phyloP scores from a whole-genome alignment of 2,329 filamentous ascomycete genomes.

The Cladorrhinum sp. region DNA sequence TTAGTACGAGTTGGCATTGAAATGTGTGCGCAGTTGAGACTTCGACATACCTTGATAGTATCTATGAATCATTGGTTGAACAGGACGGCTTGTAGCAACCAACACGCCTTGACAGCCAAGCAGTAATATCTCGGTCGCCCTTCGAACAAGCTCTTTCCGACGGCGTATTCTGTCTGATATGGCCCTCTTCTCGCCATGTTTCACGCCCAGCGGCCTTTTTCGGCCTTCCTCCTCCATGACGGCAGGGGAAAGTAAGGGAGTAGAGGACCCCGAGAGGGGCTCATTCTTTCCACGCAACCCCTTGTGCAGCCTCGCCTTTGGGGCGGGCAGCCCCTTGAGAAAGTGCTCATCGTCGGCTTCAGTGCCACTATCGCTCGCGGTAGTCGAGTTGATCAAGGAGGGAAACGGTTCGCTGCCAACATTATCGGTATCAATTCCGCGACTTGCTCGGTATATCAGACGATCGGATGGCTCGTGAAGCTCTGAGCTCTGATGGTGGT shows the following conservation, averaged over 20 bases:
- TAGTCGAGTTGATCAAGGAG: conserved; percentile 48
- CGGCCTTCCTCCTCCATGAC: conserved; percentile 42
- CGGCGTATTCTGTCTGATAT: conserved; percentile 39
- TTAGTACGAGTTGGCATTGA: conserved; percentile 19
- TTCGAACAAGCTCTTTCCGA: conserved; percentile 50
- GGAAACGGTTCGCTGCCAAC: conserved; percentile 28
- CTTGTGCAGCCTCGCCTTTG: conserved; percentile 70
- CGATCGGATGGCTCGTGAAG: conserved; percentile 50
- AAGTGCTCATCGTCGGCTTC: conserved; percentile 94
- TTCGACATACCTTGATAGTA: conserved; percentile 49
- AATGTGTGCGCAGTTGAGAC: conserved; percentile 11
- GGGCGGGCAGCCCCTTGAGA: conserved; percentile 79
- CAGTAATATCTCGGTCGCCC: conserved; percentile 51
- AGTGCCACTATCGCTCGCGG: conserved; percentile 83
- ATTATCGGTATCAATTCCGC: conserved; percentile 23
- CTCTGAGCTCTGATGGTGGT: conserved; percentile 58
- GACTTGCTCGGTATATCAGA: conserved; percentile 27
- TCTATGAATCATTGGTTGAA: conserved; percentile 42
- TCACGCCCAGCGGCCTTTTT: conserved; percentile 21
- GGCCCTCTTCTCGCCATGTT: conserved; percentile 28
- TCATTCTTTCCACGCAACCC: conserved; percentile 65
- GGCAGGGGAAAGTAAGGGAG: conserved; percentile 51
- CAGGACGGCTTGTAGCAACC: conserved; percentile 46
- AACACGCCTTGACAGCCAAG: conserved; percentile 48
- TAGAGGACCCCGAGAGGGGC: conserved; percentile 51